Evolutionary conservation across 2,329 filamentous ascomycete species (phyloP).

Genomic region (Clonostachys sp.): DNA sequence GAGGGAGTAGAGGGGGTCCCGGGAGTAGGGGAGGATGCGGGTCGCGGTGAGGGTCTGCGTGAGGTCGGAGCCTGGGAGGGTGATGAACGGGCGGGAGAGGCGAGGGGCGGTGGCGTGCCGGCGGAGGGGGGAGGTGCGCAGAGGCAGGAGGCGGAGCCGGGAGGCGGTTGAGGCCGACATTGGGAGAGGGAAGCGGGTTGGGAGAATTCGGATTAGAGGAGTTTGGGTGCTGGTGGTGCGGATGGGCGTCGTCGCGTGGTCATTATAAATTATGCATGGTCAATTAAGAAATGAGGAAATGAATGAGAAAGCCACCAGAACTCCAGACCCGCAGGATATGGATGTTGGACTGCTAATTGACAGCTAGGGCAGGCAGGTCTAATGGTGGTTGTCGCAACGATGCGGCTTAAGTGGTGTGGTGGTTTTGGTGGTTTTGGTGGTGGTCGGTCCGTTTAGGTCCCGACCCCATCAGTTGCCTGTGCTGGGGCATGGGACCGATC

Average conservation of each 20-base stretch:
- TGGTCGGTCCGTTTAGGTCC: too few species aligned
- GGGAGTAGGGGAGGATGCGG: constrained; percentile 72
- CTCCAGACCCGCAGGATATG: not conserved
- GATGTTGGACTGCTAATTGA: too few species aligned
- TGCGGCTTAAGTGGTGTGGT: too few species aligned
- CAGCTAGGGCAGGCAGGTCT: too few species aligned
- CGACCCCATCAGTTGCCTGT: too few species aligned
- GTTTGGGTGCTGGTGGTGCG: not conserved
- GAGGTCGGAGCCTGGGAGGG: constrained; percentile 16
- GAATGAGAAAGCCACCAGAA: not conserved
- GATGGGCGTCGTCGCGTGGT: not conserved
- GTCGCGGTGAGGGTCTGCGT: constrained; percentile 66
- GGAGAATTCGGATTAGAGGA: not conserved
- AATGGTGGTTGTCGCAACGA: too few species aligned
- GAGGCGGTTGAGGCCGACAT: constrained; percentile 4
- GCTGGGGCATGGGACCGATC: too few species aligned
- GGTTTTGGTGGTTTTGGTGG: too few species aligned
- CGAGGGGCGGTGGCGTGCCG: constrained; percentile 6
- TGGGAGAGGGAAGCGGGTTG: not conserved
- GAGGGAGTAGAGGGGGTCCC: constrained; percentile 69
- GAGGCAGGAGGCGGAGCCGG: constrained; percentile 6
- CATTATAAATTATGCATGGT: not conserved
- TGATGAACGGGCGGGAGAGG: constrained; percentile 33
- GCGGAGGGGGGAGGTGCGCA: constrained; percentile 9
- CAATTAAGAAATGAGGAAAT: not conserved